Base-by-base conservation (phyloP, 495 filamentous ascomycete genomes). In the Trichoderma asperelloides region DNA sequence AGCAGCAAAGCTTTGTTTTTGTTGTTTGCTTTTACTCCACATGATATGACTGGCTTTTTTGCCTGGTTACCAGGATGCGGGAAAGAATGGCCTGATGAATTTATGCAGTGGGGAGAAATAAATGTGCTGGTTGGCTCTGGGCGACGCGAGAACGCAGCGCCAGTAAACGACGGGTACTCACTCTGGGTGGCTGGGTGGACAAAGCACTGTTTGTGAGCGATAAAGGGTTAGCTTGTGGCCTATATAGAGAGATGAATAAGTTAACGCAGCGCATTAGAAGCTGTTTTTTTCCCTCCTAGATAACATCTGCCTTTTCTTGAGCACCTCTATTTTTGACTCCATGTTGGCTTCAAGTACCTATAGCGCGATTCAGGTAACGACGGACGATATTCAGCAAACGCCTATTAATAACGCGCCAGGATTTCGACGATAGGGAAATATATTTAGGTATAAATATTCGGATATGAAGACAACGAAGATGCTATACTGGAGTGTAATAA, bases 51-150 rank as follows among this genome's bases (percentile, higher is more conserved):
- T 30, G 12, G 55, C 55, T 51, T 60, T 23, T 30, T 60, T 23
- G 11, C 23, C 11, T 23, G 27, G 5, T 28, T 60, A 30, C 23
- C 8, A 13, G 55, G 55, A 13, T 60, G 55, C 25, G 55, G 55
- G 55, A 60, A 60, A 60, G 55, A 60, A 60, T 27, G 55, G 15
- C 55, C 55, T 60, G 55, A 60, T 11, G 55, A 60, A 60, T 23
- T 60, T 60, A 60, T 60, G 55, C 25, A 15, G 55, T 60, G 25
- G n/a, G 55, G 55, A 60, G 55, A 60, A 60, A 60, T 18, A 60
- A 60, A 60, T 18, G 55, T 28, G 55, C 55, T 30, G 27, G 55
- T 60, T 30, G 55, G 55, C 3, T 30, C 23, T 60, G 55, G 7
- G 55, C n/a, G 9, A 0, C 3, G 16, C 1, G n/a, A 21, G 55